Conservation (phyloP, 2,329 filamentous ascomycete species). For the Fusarium siculi region DNA sequence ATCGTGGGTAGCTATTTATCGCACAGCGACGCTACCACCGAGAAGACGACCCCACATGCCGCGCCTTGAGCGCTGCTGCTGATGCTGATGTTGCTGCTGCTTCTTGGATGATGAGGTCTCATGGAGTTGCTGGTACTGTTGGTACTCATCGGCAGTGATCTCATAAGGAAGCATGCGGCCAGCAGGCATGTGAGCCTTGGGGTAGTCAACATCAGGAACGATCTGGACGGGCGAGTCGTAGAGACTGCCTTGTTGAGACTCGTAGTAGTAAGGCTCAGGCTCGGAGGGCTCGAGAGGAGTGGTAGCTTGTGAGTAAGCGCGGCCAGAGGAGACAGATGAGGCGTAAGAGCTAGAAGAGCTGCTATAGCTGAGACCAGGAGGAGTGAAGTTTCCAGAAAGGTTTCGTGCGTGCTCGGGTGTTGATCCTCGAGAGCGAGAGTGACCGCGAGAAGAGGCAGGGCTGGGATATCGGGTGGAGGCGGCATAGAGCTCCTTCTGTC, state of each 20-base stretch:
- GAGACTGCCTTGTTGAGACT: conserved; percentile 52
- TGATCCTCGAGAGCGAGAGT: conserved; percentile 54
- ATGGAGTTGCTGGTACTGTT: conserved; percentile 55
- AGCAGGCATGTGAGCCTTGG: conserved; percentile 49
- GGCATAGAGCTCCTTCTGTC: conserved; percentile 52
- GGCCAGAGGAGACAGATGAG: conserved; percentile 59
- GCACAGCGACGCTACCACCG: conserved; percentile 56
- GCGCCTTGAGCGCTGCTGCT: conserved; percentile 55
- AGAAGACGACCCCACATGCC: conserved; percentile 67
- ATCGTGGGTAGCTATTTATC: conserved; percentile 42
- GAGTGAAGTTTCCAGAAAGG: conserved; percentile 50
- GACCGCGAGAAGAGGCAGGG: conserved; percentile 58
- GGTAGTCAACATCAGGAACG: conserved; percentile 53
- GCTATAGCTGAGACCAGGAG: conserved; percentile 61
- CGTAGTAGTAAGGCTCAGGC: conserved; percentile 56
- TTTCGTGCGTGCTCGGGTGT: conserved; percentile 55
- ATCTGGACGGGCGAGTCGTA: conserved; percentile 63
- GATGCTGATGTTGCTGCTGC: conserved; percentile 54
- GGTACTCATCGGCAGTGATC: conserved; percentile 63
- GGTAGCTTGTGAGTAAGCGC: conserved; percentile 61
- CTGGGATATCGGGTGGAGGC: conserved; percentile 55
- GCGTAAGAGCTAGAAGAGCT: conserved; percentile 62
- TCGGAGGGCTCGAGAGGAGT: conserved; percentile 61
- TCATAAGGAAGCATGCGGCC: conserved; percentile 63
- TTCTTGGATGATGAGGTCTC: conserved; percentile 58